Percentiles rank a stretch among this genome's conserved stretches.
Evolutionary conservation across 495 filamentous ascomycete species (phyloP).

Genomic region (Rhypophila decipiens): DNA sequence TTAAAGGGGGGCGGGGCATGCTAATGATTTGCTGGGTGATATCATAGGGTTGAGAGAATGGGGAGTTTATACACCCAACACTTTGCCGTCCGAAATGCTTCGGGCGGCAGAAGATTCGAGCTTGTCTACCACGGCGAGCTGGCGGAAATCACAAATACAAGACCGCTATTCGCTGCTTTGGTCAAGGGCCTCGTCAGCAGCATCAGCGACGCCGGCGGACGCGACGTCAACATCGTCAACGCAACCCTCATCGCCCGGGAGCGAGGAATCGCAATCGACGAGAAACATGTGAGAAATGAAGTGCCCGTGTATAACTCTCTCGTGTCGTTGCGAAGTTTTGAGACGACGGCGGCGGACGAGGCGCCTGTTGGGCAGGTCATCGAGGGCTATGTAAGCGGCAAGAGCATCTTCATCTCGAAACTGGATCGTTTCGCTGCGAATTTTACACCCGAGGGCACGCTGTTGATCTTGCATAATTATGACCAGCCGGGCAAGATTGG

Average conservation of each 20-base stretch:
- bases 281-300: conserved; percentile 50
- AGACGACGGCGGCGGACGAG: no score
- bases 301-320: conserved; percentile 52
- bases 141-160: conserved; percentile 55
- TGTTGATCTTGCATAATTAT: conserved; percentile 64
- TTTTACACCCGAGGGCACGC: conserved; percentile 57
- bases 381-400: conserved; percentile 56
- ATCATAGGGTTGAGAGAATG: conserved; percentile 61
- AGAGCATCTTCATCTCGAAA: conserved; percentile 55
- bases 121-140: conserved; percentile 63
- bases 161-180: conserved; percentile 62
- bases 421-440: conserved; percentile 57
- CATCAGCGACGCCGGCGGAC: conserved; percentile 50
- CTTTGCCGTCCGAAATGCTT: conserved; percentile 37
- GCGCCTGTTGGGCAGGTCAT: conserved; percentile 51
- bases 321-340: conserved; percentile 46
- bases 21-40: no score
- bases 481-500: conserved; percentile 70
- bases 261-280: conserved; percentile 62
- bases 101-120: conserved; percentile 56
- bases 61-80: conserved; percentile 66
- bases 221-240: conserved; percentile 71
- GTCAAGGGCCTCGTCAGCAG: conserved; percentile 59
- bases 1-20: no score
- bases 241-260: conserved; percentile 61